phyloP scores from a whole-genome alignment of 106 monocot genomes.

The Agapanthus africanus region DNA sequence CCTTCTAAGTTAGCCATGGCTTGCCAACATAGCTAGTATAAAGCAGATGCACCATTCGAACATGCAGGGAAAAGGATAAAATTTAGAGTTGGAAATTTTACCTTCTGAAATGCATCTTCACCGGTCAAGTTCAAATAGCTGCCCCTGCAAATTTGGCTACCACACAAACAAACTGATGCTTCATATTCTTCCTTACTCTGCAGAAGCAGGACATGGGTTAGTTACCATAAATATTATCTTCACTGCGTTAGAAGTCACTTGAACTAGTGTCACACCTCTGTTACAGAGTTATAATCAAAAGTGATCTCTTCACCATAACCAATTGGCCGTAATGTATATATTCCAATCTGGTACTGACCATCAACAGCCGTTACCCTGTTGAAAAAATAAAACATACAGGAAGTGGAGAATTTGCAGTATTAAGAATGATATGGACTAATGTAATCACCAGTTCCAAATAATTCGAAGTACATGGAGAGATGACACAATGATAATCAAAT shows the following conservation, averaged over 20 bases:
- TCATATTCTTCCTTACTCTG: constrained; percentile 99
- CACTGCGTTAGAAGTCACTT: background rate
- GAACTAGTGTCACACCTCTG: constrained; percentile 51
- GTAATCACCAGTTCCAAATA: background rate
- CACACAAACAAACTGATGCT: constrained; percentile 97
- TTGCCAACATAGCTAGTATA: background rate
- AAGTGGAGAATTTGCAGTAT: background rate
- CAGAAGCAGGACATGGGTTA: constrained; percentile 12
- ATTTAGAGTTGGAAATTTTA: constrained; percentile 15
- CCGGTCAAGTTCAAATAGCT: constrained; percentile 93
- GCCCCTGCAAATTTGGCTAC: constrained; percentile 92
- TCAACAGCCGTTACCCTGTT: constrained; percentile 99
- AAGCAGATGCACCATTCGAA: background rate
- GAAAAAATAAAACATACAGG: too few species aligned
- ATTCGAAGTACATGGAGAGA: background rate
- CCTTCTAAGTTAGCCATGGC: background rate
- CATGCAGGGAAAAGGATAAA: background rate
- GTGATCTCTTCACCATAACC: constrained; percentile 95
- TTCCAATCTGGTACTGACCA: constrained; percentile 97
- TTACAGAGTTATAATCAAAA: constrained; percentile 98
- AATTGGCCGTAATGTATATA: constrained; percentile 84
- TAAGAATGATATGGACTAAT: background rate
- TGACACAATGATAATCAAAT: background rate
- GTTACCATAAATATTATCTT: constrained; percentile 3
- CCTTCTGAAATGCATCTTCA: constrained; percentile 93